These are phyloP conservation scores for Intubia oerlemansii DNA, from an alignment of 2,329 filamentous ascomycete genomes.

Conservation along the genomic window DNA sequence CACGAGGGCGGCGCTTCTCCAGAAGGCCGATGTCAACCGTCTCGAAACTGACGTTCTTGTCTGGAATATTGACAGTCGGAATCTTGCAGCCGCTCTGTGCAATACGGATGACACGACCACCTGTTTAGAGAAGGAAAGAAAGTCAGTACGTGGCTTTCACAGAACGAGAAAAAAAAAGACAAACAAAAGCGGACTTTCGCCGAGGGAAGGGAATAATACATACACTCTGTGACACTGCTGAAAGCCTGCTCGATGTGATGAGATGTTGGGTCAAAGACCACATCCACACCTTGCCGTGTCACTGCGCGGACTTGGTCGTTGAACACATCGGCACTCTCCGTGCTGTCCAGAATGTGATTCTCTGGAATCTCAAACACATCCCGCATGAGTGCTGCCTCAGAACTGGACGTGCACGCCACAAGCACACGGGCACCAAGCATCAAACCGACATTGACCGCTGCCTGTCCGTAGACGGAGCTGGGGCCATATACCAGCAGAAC, in stretches of 20 bases:
- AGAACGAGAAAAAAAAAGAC: no score
- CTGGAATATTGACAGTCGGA: not conserved
- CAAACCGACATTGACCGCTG: conserved; percentile 19
- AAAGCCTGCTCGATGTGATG: conserved; percentile 12
- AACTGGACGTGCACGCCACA: conserved; percentile 15
- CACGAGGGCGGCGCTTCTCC: not conserved
- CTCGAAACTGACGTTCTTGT: conserved; percentile 8
- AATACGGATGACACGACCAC: conserved; percentile 7
- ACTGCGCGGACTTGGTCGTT: conserved; percentile 11
- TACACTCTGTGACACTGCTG: conserved; percentile 13
- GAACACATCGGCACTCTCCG: not conserved
- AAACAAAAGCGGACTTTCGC: no score
- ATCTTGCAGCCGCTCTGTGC: not conserved
- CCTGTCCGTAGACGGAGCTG: conserved; percentile 20
- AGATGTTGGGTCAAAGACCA: conserved; percentile 24
- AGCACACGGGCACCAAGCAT: conserved; percentile 14
- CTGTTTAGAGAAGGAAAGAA: no score
- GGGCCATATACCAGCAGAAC: conserved; percentile 22
- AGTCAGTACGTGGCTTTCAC: no score
- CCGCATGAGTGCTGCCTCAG: conserved; percentile 18
- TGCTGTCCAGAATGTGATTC: not conserved
- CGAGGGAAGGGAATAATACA: no score
- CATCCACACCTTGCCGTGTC: conserved; percentile 17
- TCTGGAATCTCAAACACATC: conserved; percentile 3
- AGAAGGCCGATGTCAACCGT: conserved; percentile 9